phyloP scores from a whole-genome alignment of 305 asterid species.

The Euphrasia arctica region DNA sequence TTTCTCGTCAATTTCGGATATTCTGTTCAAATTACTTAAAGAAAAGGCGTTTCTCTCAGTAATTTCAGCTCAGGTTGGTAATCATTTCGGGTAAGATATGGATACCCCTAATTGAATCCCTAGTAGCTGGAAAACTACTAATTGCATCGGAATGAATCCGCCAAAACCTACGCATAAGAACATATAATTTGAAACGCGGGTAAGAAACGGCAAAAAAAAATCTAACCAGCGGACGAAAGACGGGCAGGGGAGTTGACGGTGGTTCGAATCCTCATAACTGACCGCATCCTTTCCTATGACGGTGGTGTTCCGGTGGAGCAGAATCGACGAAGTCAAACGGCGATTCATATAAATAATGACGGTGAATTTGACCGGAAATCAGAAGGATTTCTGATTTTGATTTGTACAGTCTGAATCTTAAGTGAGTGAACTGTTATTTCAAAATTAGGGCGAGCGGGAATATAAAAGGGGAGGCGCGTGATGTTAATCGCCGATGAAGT shows the following conservation, averaged over 20 bases:
- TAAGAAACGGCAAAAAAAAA: conserved; percentile 4
- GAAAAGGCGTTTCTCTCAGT: not conserved
- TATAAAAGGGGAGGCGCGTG: conserved; percentile 35
- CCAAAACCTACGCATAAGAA: conserved; percentile 10
- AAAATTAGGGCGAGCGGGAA: conserved; percentile 36
- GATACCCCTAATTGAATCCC: conserved; percentile 17
- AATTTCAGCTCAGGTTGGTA: not conserved
- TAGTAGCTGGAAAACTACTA: conserved; percentile 9
- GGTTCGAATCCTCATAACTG: conserved; percentile 32
- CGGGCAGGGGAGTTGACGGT: conserved; percentile 27
- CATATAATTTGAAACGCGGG: not conserved
- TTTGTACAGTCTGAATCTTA: conserved; percentile 18
- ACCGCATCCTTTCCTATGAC: conserved; percentile 25
- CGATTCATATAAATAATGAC: conserved; percentile 19
- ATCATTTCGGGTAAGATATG: not conserved
- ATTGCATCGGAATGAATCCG: conserved; percentile 6
- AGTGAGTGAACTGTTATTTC: conserved; percentile 8
- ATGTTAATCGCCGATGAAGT: conserved; percentile 25
- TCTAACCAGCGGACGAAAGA: conserved; percentile 31
- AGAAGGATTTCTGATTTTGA: conserved; percentile 20
- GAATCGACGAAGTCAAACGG: conserved; percentile 16
- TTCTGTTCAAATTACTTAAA: too few relatives aligned
- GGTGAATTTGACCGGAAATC: conserved; percentile 9
- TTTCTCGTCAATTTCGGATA: too few relatives aligned
- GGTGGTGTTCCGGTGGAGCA: conserved; percentile 22